A percentile compares a stretch with the other conserved stretches of the same genome.
phyloP scores from a whole-genome alignment of 176 grass and related monocot species.

The Oryza officinalis region DNA sequence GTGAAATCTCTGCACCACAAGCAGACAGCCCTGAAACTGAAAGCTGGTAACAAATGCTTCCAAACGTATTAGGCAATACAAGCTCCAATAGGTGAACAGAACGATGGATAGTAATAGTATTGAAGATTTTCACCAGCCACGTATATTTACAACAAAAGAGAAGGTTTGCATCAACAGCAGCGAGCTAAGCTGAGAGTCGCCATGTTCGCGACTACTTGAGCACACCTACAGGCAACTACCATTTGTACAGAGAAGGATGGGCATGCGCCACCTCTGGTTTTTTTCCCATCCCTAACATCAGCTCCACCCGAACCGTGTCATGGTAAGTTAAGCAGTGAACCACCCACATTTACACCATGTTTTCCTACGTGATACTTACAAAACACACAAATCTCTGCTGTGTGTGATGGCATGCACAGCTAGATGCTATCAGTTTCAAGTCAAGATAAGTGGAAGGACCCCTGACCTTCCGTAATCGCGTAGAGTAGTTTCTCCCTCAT shows the following conservation, averaged over 20 bases:
- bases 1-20: neutral
- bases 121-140: slow-evolving; percentile 24
- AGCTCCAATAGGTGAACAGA: neutral
- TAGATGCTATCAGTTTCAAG: neutral
- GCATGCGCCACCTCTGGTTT: neutral
- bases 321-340: slow-evolving; percentile 32
- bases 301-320: slow-evolving; percentile 32
- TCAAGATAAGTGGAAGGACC: slow-evolving; percentile 80
- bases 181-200: slow-evolving; percentile 15
- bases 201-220: slow-evolving; percentile 22
- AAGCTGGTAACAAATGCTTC: neutral
- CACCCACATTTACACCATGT: slow-evolving; percentile 35
- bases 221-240: slow-evolving; percentile 32
- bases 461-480: slow-evolving; percentile 75
- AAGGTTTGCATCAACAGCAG: neutral
- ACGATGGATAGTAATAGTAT: neutral
- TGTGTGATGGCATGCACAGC: neutral
- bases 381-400: slow-evolving; percentile 14
- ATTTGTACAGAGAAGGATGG: slow-evolving; percentile 39
- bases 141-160: slow-evolving; percentile 41
- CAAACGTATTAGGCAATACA: neutral
- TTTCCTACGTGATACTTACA: slow-evolving; percentile 50
- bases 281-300: slow-evolving; percentile 27
- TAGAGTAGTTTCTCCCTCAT: slow-evolving; percentile 70
- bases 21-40: neutral